A percentile compares a stretch with the other conserved stretches of the same genome.
phyloP scores from a whole-genome alignment of 2,329 filamentous ascomycete genomes.

The Bisporella sp. region DNA sequence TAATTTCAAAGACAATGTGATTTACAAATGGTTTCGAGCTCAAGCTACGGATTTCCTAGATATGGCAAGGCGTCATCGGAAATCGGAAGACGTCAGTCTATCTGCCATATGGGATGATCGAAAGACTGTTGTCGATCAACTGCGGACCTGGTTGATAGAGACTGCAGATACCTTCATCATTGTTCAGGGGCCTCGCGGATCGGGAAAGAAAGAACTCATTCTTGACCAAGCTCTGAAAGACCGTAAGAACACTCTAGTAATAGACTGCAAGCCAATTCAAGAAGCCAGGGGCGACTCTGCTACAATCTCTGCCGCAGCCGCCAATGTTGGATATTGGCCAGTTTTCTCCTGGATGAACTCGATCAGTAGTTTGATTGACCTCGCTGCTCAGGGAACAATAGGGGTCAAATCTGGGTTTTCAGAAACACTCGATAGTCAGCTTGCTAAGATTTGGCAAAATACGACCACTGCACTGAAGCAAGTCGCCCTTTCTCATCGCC shows the following conservation, averaged over 20 bases:
- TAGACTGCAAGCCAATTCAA: slow-evolving; percentile 90
- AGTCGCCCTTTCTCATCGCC: slow-evolving; percentile 63
- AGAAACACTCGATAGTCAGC: slow-evolving; percentile 81
- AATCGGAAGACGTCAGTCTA: slow-evolving; percentile 60
- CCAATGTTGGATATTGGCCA: slow-evolving; percentile 81
- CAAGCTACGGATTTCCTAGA: slow-evolving; percentile 61
- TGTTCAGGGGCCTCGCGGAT: slow-evolving; percentile 84
- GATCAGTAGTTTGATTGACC: slow-evolving; percentile 83
- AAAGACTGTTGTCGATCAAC: slow-evolving; percentile 71
- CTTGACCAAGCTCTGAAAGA: slow-evolving; percentile 75
- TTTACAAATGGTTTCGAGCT: slow-evolving; percentile 76
- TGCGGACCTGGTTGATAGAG: slow-evolving; percentile 81
- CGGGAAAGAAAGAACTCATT: slow-evolving; percentile 83
- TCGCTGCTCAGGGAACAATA: slow-evolving; percentile 88
- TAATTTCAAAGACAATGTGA: slow-evolving; percentile 62
- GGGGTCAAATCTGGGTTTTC: slow-evolving; percentile 93
- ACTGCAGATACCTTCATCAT: slow-evolving; percentile 89
- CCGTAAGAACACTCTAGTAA: slow-evolving; percentile 69
- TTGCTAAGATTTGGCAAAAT: slow-evolving; percentile 84
- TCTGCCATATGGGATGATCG: slow-evolving; percentile 79
- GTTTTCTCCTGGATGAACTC: slow-evolving; percentile 97
- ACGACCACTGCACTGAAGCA: slow-evolving; percentile 72
- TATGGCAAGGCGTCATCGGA: slow-evolving; percentile 41
- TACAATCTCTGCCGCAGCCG: slow-evolving; percentile 75
- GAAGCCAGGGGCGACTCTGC: slow-evolving; percentile 83